These are phyloP conservation scores for Ogataea pignaliae DNA, from an alignment of 805 yeast species.

Conservation along the genomic window DNA sequence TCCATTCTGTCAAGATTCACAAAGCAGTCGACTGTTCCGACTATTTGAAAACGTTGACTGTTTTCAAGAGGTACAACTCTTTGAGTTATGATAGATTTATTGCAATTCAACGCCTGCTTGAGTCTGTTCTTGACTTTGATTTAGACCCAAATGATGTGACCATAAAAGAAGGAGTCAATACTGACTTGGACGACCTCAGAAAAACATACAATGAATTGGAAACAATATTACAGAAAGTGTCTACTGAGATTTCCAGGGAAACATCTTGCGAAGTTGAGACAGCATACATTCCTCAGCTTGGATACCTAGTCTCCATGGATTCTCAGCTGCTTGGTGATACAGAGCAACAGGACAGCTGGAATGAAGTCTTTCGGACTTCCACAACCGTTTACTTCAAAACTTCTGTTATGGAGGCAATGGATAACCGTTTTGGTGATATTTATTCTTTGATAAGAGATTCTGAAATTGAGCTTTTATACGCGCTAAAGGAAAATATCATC, in stretches of 20 bases:
- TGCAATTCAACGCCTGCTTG: slow-evolving; percentile 15
- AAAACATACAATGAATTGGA: slow-evolving; percentile 31
- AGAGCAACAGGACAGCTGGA: slow-evolving; percentile 23
- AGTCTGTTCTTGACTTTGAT: slow-evolving; percentile 34
- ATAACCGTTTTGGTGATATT: slow-evolving; percentile 38
- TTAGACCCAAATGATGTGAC: slow-evolving; percentile 22
- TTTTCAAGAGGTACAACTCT: slow-evolving; percentile 12
- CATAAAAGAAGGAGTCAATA: slow-evolving; percentile 29
- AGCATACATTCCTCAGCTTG: slow-evolving; percentile 43
- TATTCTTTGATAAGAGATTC: slow-evolving; percentile 35
- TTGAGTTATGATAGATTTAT: slow-evolving; percentile 10
- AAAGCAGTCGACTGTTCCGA: slow-evolving; percentile 4
- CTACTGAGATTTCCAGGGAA: slow-evolving; percentile 10
- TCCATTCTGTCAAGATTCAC: slow-evolving; percentile 14
- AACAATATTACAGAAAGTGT: slow-evolving; percentile 22
- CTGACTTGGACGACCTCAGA: slow-evolving; percentile 24
- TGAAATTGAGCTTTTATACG: slow-evolving; percentile 37
- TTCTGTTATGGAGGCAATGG: slow-evolving; percentile 27
- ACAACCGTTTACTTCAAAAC: slow-evolving; percentile 36
- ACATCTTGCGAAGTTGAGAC: slow-evolving; percentile 14
- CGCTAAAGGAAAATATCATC: slow-evolving; percentile 25
- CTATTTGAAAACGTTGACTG: slow-evolving; percentile 1
- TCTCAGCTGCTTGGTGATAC: slow-evolving; percentile 7
- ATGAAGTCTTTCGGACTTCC: slow-evolving; percentile 33
- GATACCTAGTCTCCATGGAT: slow-evolving; percentile 32